Base-by-base conservation (phyloP, 148 eudicot genomes). In the Diospyros lotus region DNA sequence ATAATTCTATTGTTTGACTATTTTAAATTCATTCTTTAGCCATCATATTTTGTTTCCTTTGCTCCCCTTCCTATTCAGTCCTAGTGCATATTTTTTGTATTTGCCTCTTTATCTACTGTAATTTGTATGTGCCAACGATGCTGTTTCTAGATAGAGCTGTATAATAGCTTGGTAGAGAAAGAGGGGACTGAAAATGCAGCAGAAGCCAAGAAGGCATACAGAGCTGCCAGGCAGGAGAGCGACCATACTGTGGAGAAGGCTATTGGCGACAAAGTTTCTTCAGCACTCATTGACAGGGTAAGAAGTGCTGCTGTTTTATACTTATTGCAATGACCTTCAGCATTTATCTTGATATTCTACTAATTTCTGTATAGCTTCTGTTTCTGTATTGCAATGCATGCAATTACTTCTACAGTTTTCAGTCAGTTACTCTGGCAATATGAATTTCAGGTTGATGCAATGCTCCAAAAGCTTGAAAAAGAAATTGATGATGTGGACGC, bases 401-500 rank as follows among this genome's bases (percentile, higher is more conserved):
- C 28, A 28, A 28, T 28, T 28, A 28, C 28, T 28, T 28, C 28
- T 28, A 28, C 28, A 28, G 28, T 28, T 28, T 28, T 28, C 28
- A 28, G 28, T 28, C 28, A 28, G 28, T 28, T 28, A 28, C 28
- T 28, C 28, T 28, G 28, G 28, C 28, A 28, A 28, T 28, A 28
- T 28, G 28, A 28, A 28, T 28, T 28, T 62, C 79, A 93, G 98
- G 94, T 93, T 75, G 98, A 91, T 86, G 90, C 88, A 51, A 91
- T 93, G 98, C 98, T 93, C 77, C 97, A 93, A 44, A 87, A 87
- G 58, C 94, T 93, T 77, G 98, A 93, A 80, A 91, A 91, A 73
- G 98, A 93, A 84, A 91, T 93, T 53, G 98, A 93, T 78, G 97
- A 91, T 72, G 98, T 93, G 69, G 98, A 93, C 88, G 92, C 94